Evolutionary conservation across 768 basidiomycete species (phyloP).

Genomic region (Phylloporus rhodoxanthus): DNA sequence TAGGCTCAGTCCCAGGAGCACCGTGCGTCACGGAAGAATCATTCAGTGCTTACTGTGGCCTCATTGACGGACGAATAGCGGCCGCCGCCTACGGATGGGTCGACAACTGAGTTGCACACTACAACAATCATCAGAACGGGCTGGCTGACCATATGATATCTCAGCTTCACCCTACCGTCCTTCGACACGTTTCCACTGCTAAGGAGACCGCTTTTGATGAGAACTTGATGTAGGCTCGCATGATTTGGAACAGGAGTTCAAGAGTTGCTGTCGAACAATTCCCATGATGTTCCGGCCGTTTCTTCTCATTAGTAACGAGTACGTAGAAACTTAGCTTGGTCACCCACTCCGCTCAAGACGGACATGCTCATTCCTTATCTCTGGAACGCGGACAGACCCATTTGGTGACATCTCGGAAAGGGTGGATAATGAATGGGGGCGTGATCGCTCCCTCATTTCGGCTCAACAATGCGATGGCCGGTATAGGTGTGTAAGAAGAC

Average conservation of each 20-base stretch:
- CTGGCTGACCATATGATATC: too few species aligned
- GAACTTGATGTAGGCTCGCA: not conserved
- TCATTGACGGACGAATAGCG: too few species aligned
- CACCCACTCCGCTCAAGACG: not conserved
- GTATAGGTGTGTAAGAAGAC: constrained; percentile 11
- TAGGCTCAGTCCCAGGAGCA: too few species aligned
- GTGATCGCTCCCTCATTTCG: constrained; percentile 4
- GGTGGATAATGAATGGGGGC: not conserved
- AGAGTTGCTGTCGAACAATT: not conserved
- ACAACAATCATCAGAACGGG: too few species aligned
- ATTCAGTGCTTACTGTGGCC: too few species aligned
- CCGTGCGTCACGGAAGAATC: too few species aligned
- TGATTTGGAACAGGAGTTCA: not conserved
- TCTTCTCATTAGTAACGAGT: not conserved
- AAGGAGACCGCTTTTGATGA: too few species aligned
- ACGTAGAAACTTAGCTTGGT: not conserved
- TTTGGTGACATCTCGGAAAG: not conserved
- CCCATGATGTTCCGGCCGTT: not conserved
- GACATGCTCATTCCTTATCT: not conserved
- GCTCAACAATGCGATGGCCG: constrained; percentile 1
- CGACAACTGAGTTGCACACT: too few species aligned
- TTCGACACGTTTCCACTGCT: too few species aligned
- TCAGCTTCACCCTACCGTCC: too few species aligned
- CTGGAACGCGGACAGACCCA: not conserved
- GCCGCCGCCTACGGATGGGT: too few species aligned